phyloP scores from a whole-genome alignment of 2,329 filamentous ascomycete species.

The Trichophaea hybrida region DNA sequence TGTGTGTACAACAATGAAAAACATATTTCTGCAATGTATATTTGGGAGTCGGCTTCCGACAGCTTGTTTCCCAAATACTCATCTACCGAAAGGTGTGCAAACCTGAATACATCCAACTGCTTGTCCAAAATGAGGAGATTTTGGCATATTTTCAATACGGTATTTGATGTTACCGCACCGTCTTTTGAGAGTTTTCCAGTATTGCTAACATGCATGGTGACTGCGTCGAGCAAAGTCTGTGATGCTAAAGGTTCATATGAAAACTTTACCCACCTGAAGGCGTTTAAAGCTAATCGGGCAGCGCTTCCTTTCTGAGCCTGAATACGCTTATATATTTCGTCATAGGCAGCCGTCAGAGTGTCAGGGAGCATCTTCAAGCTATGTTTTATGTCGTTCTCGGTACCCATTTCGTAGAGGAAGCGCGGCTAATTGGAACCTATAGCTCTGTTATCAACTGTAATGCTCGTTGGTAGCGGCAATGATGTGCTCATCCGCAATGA shows the following conservation, averaged over 20 bases:
- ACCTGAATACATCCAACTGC: conserved; percentile 4
- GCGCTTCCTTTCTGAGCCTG: background rate
- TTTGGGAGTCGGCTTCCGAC: background rate
- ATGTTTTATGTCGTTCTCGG: conserved; percentile 22
- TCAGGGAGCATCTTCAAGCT: conserved; percentile 29
- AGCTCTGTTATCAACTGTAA: background rate
- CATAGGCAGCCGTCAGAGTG: conserved; percentile 27
- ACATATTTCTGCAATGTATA: background rate
- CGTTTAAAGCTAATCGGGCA: background rate
- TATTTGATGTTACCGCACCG: background rate
- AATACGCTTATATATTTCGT: conserved; percentile 27
- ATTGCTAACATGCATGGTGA: background rate
- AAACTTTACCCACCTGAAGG: conserved; percentile 2
- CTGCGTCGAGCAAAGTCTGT: background rate
- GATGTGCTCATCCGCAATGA: background rate
- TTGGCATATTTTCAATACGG: conserved; percentile 6
- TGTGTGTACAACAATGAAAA: background rate
- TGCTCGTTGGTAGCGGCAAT: background rate
- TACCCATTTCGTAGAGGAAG: conserved; percentile 26
- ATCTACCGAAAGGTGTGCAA: conserved; percentile 8
- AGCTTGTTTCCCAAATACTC: conserved; percentile 3
- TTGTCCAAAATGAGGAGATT: conserved; percentile 7
- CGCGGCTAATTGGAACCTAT: conserved; percentile 31
- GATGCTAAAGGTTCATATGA: conserved; percentile 1
- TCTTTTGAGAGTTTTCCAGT: background rate